phyloP scores from a whole-genome alignment of 192 early-diverging fungal species.

The Phycomyces nitens region DNA sequence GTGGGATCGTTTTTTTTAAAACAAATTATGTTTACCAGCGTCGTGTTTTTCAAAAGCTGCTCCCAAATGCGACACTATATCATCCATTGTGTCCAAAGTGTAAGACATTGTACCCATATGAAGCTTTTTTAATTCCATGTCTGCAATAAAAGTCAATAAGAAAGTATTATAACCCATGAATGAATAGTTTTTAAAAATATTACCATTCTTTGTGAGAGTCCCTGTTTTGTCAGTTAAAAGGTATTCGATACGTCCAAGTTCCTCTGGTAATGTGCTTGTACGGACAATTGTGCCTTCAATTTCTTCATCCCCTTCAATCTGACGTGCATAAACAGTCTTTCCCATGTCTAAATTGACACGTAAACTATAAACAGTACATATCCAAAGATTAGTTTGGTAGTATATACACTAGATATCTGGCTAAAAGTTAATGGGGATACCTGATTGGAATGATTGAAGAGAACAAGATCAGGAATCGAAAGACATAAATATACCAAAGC shows the following conservation, averaged over 20 bases:
- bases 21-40: conserved; percentile 10
- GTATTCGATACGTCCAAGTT: conserved; percentile 92
- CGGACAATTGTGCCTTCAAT: conserved; percentile 88
- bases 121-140: conserved; percentile 94
- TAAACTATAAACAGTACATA: conserved; percentile 39
- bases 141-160: conserved; percentile 37
- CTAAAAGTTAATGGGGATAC: conserved; percentile 13
- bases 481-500: conserved; percentile 87
- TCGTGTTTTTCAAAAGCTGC: conserved; percentile 44
- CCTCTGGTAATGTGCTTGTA: conserved; percentile 93
- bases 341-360: conserved; percentile 97
- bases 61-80: conserved; percentile 70
- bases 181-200: neutral
- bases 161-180: neutral
- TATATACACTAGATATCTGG: neutral
- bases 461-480: conserved; percentile 94
- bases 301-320: conserved; percentile 83
- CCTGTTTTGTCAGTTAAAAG: conserved; percentile 95
- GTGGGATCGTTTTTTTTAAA: no score
- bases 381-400: neutral
- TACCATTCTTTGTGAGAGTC: conserved; percentile 92
- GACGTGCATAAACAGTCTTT: conserved; percentile 85
- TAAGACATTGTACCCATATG: conserved; percentile 97
- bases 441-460: conserved; percentile 96
- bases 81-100: conserved; percentile 86